A percentile compares a stretch with the other conserved stretches of the same genome.
Conservation (phyloP, 352 stramenopile genomes). For the Phytopythium sindhum region DNA sequence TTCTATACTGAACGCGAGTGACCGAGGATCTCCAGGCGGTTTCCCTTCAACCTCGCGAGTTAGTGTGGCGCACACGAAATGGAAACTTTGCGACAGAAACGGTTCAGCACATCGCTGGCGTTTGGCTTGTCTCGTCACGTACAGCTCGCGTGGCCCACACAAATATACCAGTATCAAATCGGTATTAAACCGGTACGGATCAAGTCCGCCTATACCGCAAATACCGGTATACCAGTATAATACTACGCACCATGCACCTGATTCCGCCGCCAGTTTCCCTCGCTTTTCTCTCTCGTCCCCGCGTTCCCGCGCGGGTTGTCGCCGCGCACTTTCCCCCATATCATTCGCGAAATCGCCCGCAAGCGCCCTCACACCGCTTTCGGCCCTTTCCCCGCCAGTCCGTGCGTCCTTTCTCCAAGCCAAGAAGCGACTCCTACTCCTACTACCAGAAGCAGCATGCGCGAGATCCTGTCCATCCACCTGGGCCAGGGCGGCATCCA, state of each 20-base stretch:
- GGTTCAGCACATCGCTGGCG: neutral
- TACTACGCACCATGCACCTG: neutral
- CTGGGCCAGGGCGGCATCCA: slow-evolving; percentile 88
- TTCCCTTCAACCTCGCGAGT: slow-evolving; percentile 1
- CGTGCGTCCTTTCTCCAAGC: too few species aligned
- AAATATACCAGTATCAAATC: neutral
- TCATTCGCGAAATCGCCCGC: slow-evolving; percentile 3
- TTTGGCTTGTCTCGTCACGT: neutral
- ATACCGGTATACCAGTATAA: neutral
- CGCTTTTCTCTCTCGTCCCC: too few species aligned
- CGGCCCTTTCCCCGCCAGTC: slow-evolving; percentile 5
- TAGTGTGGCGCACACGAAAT: neutral
- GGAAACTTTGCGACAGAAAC: neutral
- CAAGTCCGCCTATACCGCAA: too few species aligned
- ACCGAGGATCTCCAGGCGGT: neutral
- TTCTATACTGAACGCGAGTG: neutral
- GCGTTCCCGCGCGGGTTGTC: neutral
- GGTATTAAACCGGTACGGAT: neutral
- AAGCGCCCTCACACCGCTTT: slow-evolving; percentile 5
- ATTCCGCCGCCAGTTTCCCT: neutral
- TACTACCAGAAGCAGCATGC: slow-evolving; percentile 50
- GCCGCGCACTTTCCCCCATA: neutral
- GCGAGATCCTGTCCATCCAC: slow-evolving; percentile 95
- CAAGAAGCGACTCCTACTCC: too few species aligned
- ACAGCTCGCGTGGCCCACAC: neutral